Evolutionary conservation across 257 asterid species (phyloP).

Genomic region (Solanum verrucosum): DNA sequence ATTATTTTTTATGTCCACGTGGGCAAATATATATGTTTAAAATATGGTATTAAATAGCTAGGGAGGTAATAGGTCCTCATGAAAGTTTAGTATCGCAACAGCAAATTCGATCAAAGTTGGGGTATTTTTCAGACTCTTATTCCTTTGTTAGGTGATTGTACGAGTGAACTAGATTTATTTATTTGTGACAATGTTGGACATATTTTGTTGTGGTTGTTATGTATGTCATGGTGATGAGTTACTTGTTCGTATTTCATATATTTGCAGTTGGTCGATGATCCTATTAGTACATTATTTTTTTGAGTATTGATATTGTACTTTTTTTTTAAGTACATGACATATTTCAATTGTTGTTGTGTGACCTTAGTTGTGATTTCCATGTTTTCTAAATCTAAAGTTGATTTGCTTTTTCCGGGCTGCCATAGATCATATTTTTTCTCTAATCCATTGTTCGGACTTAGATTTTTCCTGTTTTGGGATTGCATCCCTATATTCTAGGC

Average conservation of each 20-base stretch:
- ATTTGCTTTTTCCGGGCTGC: neutral
- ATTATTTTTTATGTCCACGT: too few relatives aligned
- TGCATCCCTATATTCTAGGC: neutral
- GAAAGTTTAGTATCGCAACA: too few relatives aligned
- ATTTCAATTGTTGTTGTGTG: neutral
- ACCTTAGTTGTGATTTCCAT: too few relatives aligned
- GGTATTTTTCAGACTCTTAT: too few relatives aligned
- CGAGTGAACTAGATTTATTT: neutral
- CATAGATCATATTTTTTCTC: neutral
- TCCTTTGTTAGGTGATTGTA: too few relatives aligned
- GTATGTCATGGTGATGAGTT: neutral
- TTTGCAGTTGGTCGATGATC: neutral
- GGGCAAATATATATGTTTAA: too few relatives aligned
- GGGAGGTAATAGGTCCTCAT: too few relatives aligned
- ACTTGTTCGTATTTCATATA: neutral
- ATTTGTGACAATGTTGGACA: too few relatives aligned
- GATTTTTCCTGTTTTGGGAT: too few relatives aligned
- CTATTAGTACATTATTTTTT: too few relatives aligned
- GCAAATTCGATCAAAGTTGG: too few relatives aligned
- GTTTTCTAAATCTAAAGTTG: fast-evolving
- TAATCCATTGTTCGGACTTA: neutral
- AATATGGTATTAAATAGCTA: too few relatives aligned
- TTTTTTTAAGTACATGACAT: neutral
- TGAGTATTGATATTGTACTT: neutral
- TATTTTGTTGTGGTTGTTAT: neutral